Evolutionary conservation across 306 rosid species (phyloP), one percentile per base, ranked within the genome.

Genomic region (Glycine latifolia): DNA sequence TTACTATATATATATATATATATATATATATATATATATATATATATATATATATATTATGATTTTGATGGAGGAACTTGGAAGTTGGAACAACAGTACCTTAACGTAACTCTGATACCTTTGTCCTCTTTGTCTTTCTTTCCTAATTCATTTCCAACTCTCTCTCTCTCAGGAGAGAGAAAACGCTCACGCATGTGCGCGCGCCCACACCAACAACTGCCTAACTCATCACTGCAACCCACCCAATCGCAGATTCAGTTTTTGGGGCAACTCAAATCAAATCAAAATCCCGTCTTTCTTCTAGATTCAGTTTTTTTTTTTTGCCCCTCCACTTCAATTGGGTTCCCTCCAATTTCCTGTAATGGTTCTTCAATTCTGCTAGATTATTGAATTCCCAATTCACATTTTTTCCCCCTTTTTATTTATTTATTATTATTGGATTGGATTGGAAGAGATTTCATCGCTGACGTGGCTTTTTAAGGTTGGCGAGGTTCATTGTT

Each of bases 331-430:
- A 0, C 82, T 48, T 41, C 77, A 46, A 81, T 78, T 81, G 85
- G 89, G 87, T 80, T 85, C 85, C 86, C 79, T 83, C 75, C 85
- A 48, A 71, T 83, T 81, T 86, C 83, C 49, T 52, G 41, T 79
- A 63, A 73, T 65, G 83, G 75, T 49, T 83, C 67, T 58, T 88
- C 80, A 15, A 13, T 67, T 79, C 43, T 44, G 26, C 65, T 76
- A 49, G 80, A 54, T 79, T 75, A 49, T 77, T 81, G 26, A 85
- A 78, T 85, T 84, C 85, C 46, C 85, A 65, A 71, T 77, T 56
- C 67, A 33, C 16, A 35, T 0, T 41, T 67, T 67, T 67, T 73
- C 7, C 3, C 2, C 43, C 20, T 8, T 7, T 54, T 39, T 4
- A n/a, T 55, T 43, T 54, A 55, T 72, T 71, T 76, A 12, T 84